Evolutionary conservation across 2,329 filamentous ascomycete genomes (phyloP).

Genomic region (Fonsecaea nubica): DNA sequence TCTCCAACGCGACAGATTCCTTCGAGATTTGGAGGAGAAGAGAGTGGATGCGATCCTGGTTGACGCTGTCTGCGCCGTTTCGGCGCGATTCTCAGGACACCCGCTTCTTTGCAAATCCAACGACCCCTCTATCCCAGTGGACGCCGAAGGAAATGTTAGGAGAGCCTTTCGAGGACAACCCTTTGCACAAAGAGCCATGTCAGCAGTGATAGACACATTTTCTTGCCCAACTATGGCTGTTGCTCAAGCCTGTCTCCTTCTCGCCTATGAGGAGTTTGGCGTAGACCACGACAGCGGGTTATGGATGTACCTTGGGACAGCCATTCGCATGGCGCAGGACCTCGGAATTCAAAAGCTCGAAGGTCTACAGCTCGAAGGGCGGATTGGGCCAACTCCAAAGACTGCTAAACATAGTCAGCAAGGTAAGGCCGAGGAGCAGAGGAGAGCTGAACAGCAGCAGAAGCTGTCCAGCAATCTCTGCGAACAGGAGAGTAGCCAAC

Average conservation of each 20-base stretch:
- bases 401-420: constrained; percentile 57
- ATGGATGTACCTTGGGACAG: constrained; percentile 91
- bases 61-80: constrained; percentile 81
- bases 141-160: constrained; percentile 45
- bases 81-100: constrained; percentile 76
- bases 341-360: constrained; percentile 82
- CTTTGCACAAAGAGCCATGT: constrained; percentile 82
- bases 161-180: constrained; percentile 74
- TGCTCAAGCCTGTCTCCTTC: constrained; percentile 80
- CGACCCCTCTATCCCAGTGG: constrained; percentile 59
- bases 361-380: constrained; percentile 68
- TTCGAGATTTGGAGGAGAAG: constrained; percentile 79
- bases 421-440: constrained; percentile 52
- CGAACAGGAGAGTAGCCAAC: constrained; percentile 40
- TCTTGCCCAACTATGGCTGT: constrained; percentile 81
- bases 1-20: constrained; percentile 73
- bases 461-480: constrained; percentile 27
- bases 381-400: constrained; percentile 62
- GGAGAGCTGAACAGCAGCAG: constrained; percentile 49
- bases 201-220: constrained; percentile 81
- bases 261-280: constrained; percentile 89
- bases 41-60: constrained; percentile 82
- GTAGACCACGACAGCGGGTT: constrained; percentile 86
- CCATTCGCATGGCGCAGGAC: constrained; percentile 82
- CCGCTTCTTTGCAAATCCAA: constrained; percentile 57